phyloP scores from a whole-genome alignment of 495 filamentous ascomycete genomes.

The Penicillium fimorum region DNA sequence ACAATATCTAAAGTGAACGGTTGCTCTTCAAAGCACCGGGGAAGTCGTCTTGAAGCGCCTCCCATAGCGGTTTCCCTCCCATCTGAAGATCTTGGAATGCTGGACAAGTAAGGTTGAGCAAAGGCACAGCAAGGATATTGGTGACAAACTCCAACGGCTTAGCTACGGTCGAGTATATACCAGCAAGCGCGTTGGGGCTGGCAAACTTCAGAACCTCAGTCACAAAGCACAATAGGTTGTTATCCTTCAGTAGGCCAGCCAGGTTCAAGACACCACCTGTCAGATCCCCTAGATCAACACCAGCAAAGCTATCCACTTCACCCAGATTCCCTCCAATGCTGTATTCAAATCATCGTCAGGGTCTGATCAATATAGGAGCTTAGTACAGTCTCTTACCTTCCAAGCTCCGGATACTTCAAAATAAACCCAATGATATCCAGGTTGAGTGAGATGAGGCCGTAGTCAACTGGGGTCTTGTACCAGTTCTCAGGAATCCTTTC shows the following conservation, averaged over 20 bases:
- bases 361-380: not conserved
- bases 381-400: conserved; percentile 28
- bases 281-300: conserved; percentile 46
- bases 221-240: conserved; percentile 50
- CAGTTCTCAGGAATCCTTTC: conserved; percentile 60
- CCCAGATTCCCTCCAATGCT: conserved; percentile 58
- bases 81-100: conserved; percentile 39
- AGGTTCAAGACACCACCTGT: conserved; percentile 51
- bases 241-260: conserved; percentile 40
- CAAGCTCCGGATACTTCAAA: conserved; percentile 37
- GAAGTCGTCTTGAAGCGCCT: conserved; percentile 32
- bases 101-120: conserved; percentile 35
- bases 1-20: conserved; percentile 18
- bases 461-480: conserved; percentile 51
- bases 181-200: conserved; percentile 40
- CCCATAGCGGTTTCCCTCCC: conserved; percentile 35
- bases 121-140: conserved; percentile 24
- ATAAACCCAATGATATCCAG: conserved; percentile 43
- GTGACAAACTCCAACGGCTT: conserved; percentile 31
- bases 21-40: conserved; percentile 35
- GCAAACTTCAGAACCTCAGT: conserved; percentile 42
- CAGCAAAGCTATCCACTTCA: conserved; percentile 54
- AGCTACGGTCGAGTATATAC: conserved; percentile 38
- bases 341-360: conserved; percentile 15
- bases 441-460: conserved; percentile 36